A percentile compares a stretch with the other conserved stretches of the same genome.
Conservation (phyloP, 768 basidiomycete species). For the Tricholoma sp. region DNA sequence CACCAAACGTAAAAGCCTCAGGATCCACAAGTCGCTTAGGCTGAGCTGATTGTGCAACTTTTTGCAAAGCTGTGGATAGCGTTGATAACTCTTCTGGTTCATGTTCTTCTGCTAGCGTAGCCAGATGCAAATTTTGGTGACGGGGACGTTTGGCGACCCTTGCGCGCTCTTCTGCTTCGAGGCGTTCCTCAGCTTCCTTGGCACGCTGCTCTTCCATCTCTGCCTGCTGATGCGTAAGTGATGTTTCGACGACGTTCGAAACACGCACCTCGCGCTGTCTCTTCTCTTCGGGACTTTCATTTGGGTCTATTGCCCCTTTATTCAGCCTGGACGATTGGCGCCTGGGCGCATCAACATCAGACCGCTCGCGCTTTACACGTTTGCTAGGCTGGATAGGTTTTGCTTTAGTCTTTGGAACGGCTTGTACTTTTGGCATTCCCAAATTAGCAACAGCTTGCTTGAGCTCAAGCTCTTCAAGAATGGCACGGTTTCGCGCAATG, state of each 20-base stretch:
- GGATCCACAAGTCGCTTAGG: conserved; percentile 37
- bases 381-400: conserved; percentile 62
- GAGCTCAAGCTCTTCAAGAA: conserved; percentile 68
- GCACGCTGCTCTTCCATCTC: conserved; percentile 44
- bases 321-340: conserved; percentile 64
- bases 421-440: conserved; percentile 35
- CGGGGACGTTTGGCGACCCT: conserved; percentile 65
- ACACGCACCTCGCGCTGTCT: conserved; percentile 57
- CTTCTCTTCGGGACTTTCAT: conserved; percentile 62
- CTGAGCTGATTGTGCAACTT: conserved; percentile 29
- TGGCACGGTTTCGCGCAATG: conserved; percentile 72
- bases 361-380: conserved; percentile 45
- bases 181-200: conserved; percentile 56
- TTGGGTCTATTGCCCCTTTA: conserved; percentile 40
- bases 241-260: background rate
- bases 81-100: conserved; percentile 39
- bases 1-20: conserved; percentile 49
- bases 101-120: conserved; percentile 48
- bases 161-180: conserved; percentile 57
- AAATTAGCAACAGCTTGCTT: conserved; percentile 49
- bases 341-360: conserved; percentile 44
- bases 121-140: conserved; percentile 58
- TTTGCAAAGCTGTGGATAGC: conserved; percentile 42
- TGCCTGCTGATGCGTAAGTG: conserved; percentile 26
- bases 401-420: conserved; percentile 33